A percentile compares a stretch with the other conserved stretches of the same genome.
These are phyloP conservation scores for Kwoniella newhampshirensis DNA, from an alignment of 768 basidiomycete species.

Conservation along the genomic window DNA sequence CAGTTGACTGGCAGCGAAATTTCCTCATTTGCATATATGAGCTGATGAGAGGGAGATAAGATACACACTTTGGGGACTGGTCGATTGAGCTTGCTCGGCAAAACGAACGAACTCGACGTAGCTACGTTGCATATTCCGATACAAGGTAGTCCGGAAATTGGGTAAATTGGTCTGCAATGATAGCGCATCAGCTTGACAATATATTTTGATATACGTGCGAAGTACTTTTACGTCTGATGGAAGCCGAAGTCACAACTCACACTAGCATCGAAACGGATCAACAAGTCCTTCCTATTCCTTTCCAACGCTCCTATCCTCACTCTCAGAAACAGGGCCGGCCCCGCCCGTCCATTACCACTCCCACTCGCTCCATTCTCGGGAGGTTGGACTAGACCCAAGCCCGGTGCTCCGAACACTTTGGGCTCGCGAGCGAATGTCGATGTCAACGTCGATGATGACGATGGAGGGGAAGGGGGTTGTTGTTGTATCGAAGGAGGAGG, in stretches of 20 bases:
- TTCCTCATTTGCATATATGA: too few species aligned
- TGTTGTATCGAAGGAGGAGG: not conserved
- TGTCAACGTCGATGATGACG: conserved; percentile 17
- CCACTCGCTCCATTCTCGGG: not conserved
- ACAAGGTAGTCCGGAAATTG: conserved; percentile 62
- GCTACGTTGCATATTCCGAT: conserved; percentile 91
- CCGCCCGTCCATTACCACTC: conserved; percentile 9
- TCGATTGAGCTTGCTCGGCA: conserved; percentile 82
- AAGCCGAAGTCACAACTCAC: too few species aligned
- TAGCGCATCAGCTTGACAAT: not conserved
- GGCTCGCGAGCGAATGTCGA: conserved; percentile 26
- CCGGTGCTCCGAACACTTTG: conserved; percentile 44
- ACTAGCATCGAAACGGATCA: conserved; percentile 92
- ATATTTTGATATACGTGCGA: not conserved
- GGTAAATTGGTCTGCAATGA: conserved; percentile 78
- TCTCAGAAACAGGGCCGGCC: conserved; percentile 63
- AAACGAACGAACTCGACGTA: conserved; percentile 93
- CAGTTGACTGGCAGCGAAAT: too few species aligned
- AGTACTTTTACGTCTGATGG: too few species aligned
- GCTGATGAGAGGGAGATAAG: not conserved
- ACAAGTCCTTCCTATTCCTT: conserved; percentile 89
- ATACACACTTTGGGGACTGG: conserved; percentile 74
- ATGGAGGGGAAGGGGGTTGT: not conserved
- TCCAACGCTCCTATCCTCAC: conserved; percentile 88
- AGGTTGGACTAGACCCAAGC: conserved; percentile 23